Evolutionary conservation across 495 filamentous ascomycete genomes (phyloP).

Genomic region (Amphirosellinia nigrospora): DNA sequence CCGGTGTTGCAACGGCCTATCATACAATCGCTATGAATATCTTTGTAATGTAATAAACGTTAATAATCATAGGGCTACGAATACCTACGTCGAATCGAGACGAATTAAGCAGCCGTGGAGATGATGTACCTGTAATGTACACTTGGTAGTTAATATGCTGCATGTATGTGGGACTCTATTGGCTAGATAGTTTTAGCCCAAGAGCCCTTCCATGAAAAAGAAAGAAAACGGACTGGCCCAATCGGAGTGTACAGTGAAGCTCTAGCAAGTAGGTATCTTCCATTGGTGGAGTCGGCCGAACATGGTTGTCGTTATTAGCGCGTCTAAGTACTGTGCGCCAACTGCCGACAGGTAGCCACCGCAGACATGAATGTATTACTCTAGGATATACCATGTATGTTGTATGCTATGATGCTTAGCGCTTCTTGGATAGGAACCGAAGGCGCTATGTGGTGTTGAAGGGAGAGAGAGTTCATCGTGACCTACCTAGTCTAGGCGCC

Average conservation of each 20-base stretch:
- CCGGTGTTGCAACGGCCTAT: background rate
- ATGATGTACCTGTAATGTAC: background rate
- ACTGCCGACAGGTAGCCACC: conserved; percentile 19
- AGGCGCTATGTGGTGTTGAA: background rate
- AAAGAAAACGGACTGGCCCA: conserved; percentile 10
- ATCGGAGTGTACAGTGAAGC: background rate
- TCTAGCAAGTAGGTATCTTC: background rate
- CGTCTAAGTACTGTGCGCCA: conserved; percentile 11
- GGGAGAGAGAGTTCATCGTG: background rate
- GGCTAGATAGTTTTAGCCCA: background rate
- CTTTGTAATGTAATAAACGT: background rate
- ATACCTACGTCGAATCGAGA: background rate
- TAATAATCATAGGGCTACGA: conserved; percentile 21
- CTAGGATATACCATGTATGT: conserved; percentile 16
- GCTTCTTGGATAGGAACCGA: conserved; percentile 5
- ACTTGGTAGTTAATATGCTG: background rate
- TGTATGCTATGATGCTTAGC: background rate
- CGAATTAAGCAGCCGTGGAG: background rate
- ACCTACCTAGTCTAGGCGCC: no score
- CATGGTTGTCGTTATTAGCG: conserved; percentile 17
- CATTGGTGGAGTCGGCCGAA: conserved; percentile 10
- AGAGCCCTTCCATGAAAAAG: background rate
- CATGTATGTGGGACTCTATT: background rate
- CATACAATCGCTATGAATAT: background rate
- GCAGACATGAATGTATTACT: background rate